Conservation (phyloP, 164 flowering plant species). For the Macadamia integrifolia region DNA sequence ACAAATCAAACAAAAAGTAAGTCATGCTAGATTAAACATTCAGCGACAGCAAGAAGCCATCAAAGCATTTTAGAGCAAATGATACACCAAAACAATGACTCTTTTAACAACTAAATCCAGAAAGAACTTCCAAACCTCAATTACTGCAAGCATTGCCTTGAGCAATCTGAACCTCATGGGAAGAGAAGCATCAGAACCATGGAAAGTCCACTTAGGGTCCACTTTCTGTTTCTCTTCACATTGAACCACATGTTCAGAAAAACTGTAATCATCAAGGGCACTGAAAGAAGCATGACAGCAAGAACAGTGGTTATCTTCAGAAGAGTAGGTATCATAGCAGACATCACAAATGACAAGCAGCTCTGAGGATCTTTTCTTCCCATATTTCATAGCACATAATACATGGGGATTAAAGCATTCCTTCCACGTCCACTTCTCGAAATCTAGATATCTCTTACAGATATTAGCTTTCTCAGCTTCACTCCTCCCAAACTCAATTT, state of each 20-base stretch:
- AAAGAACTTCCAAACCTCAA: constrained; percentile 49
- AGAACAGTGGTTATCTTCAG: constrained; percentile 53
- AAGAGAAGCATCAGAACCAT: constrained; percentile 24
- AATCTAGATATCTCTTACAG: constrained; percentile 53
- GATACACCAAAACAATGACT: neutral
- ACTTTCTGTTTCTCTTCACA: constrained; percentile 31
- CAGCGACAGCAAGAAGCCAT: neutral
- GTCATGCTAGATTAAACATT: neutral
- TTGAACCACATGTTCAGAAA: constrained; percentile 46
- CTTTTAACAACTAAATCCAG: neutral
- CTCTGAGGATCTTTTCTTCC: constrained; percentile 48
- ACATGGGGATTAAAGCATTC: constrained; percentile 50
- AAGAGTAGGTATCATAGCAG: constrained; percentile 39
- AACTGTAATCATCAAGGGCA: constrained; percentile 15
- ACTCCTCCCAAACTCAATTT: constrained; percentile 51
- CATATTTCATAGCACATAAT: constrained; percentile 58
- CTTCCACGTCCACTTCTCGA: constrained; percentile 75
- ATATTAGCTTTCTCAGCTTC: constrained; percentile 42
- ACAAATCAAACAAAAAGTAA: constrained; percentile 3
- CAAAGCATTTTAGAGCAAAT: neutral
- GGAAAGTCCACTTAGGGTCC: constrained; percentile 13
- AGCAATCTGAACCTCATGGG: constrained; percentile 57
- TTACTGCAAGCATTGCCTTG: constrained; percentile 46
- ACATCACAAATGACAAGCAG: constrained; percentile 44
- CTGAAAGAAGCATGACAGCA: constrained; percentile 44